phyloP scores from a whole-genome alignment of 2,329 filamentous ascomycete species.

The Chaetomium sp. region DNA sequence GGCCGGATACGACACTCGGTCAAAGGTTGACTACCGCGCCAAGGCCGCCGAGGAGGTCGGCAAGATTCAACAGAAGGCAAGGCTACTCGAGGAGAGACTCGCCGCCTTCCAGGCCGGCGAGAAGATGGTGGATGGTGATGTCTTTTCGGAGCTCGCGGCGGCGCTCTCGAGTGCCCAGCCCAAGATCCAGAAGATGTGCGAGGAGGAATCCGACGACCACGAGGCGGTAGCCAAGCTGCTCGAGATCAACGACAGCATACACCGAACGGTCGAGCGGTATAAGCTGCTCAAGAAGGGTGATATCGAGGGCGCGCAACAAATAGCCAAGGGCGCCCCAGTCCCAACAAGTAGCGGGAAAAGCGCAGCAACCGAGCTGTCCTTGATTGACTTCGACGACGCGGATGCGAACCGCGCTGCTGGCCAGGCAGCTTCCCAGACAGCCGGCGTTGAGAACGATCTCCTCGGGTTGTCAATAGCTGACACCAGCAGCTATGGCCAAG shows the following conservation, averaged over 20 bases:
- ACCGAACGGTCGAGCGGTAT: slow-evolving; percentile 92
- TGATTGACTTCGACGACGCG: slow-evolving; percentile 84
- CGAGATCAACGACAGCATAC: slow-evolving; percentile 98
- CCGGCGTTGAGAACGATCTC: slow-evolving; percentile 82
- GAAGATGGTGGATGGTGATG: slow-evolving; percentile 67
- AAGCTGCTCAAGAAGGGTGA: slow-evolving; percentile 96
- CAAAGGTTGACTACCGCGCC: slow-evolving; percentile 96
- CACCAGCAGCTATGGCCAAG: slow-evolving; percentile 65
- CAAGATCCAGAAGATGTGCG: slow-evolving; percentile 99
- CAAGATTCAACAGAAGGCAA: slow-evolving; percentile 94
- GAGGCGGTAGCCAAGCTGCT: slow-evolving; percentile 94
- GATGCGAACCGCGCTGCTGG: slow-evolving; percentile 54
- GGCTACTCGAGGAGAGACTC: slow-evolving; percentile 87
- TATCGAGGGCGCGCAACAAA: slow-evolving; percentile 76
- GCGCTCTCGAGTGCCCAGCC: slow-evolving; percentile 91
- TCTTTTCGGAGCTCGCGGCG: slow-evolving; percentile 82
- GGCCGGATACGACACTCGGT: slow-evolving; percentile 93
- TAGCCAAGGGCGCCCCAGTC: slow-evolving; percentile 73
- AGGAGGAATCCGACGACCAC: slow-evolving; percentile 95
- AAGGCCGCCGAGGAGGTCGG: slow-evolving; percentile 95
- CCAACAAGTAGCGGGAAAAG: slow-evolving; percentile 69
- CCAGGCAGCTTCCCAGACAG: slow-evolving; percentile 48
- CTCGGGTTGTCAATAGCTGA: slow-evolving; percentile 83
- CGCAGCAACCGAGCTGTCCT: slow-evolving; percentile 72
- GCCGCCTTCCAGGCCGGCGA: slow-evolving; percentile 83